phyloP scores from a whole-genome alignment of 2,329 filamentous ascomycete genomes.

The Alternaria longipes region DNA sequence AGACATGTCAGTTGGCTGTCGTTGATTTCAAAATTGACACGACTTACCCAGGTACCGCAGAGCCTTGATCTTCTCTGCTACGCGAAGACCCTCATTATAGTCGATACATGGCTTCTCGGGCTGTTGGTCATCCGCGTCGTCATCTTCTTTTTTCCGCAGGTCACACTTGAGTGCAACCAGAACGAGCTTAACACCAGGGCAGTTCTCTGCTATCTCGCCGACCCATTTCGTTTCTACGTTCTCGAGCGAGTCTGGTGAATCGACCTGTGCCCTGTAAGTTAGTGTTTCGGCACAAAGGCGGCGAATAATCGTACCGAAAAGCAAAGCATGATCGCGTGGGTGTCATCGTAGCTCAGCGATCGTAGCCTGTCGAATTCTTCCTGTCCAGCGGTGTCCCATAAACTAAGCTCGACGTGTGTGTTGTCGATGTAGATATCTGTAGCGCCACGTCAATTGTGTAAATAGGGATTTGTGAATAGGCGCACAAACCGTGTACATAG shows the following conservation, averaged over 20 bases:
- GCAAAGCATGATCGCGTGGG: slow-evolving; percentile 98
- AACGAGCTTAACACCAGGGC: slow-evolving; percentile 92
- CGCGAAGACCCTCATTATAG: slow-evolving; percentile 90
- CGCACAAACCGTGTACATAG: slow-evolving; percentile 86
- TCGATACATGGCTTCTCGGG: slow-evolving; percentile 73
- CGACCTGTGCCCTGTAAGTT: slow-evolving; percentile 63
- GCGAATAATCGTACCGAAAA: slow-evolving; percentile 68
- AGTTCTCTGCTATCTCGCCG: slow-evolving; percentile 97
- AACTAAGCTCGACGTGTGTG: slow-evolving; percentile 93
- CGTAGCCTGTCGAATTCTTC: slow-evolving; percentile 98
- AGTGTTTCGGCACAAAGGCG: neutral
- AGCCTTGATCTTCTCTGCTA: slow-evolving; percentile 89
- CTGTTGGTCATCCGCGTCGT: slow-evolving; percentile 61
- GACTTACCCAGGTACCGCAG: slow-evolving; percentile 82
- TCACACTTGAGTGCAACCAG: slow-evolving; percentile 97
- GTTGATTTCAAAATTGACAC: too few relatives aligned
- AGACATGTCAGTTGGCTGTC: slow-evolving; percentile 21
- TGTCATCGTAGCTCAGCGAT: slow-evolving; percentile 96
- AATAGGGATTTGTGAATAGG: neutral
- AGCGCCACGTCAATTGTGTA: slow-evolving; percentile 18
- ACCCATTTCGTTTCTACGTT: slow-evolving; percentile 99
- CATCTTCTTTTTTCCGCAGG: slow-evolving; percentile 77
- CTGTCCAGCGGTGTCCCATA: slow-evolving; percentile 98
- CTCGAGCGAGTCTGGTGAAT: slow-evolving; percentile 94
- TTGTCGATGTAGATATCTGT: slow-evolving; percentile 97